Evolutionary conservation across 2,329 filamentous ascomycete species (phyloP).

Genomic region (Colletotrichum eremochloae): DNA sequence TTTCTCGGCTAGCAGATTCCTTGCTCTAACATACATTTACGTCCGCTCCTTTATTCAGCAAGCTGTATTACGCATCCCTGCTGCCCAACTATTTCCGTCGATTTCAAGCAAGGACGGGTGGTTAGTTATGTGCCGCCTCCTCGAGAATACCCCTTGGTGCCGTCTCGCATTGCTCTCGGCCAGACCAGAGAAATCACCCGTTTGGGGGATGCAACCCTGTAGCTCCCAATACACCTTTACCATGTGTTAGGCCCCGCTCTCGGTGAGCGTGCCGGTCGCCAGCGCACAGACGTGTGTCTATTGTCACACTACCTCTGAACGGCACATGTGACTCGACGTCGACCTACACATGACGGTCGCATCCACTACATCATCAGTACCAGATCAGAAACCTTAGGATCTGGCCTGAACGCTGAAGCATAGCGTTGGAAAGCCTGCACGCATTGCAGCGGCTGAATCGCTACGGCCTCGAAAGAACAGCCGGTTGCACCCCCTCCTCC

Average conservation of each 20-base stretch:
- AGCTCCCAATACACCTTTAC: constrained; percentile 30
- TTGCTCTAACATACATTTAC: neutral
- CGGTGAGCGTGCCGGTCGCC: constrained; percentile 21
- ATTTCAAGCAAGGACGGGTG: neutral
- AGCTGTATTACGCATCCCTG: neutral
- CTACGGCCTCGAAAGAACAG: neutral
- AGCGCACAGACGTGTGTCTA: constrained; percentile 31
- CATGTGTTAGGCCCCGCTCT: constrained; percentile 34
- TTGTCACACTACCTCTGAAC: constrained; percentile 10
- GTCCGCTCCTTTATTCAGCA: constrained; percentile 6
- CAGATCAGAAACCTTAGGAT: constrained; percentile 4
- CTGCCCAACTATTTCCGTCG: neutral
- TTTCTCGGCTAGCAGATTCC: neutral
- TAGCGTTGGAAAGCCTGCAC: neutral
- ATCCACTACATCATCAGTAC: constrained; percentile 18
- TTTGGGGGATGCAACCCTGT: constrained; percentile 22
- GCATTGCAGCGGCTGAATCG: neutral
- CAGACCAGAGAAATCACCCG: constrained; percentile 4
- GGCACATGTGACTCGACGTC: constrained; percentile 24
- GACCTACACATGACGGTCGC: constrained; percentile 21
- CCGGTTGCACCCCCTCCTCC: neutral
- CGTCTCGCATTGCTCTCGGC: constrained; percentile 5
- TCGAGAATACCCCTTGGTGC: neutral
- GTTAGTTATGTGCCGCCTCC: neutral
- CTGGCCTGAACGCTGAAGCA: neutral